A percentile compares a stretch with the other conserved stretches of the same genome.
Evolutionary conservation across 2,329 filamentous ascomycete species (phyloP).

Genomic region (Talaromyces sp.): DNA sequence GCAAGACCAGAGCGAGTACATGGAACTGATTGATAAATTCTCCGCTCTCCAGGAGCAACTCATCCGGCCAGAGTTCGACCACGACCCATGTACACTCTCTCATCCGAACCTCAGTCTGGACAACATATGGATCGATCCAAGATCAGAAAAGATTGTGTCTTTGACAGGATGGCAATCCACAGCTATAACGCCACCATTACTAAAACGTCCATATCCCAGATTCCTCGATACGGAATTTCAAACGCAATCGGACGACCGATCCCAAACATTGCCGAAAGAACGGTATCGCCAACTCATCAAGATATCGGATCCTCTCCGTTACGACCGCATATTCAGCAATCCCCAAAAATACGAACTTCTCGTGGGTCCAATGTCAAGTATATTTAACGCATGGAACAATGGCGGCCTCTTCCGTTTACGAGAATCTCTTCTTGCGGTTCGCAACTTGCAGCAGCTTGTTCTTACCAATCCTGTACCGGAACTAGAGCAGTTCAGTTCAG

Average conservation of each 20-base stretch:
- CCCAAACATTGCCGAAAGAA: neutral
- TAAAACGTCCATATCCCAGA: conserved; percentile 19
- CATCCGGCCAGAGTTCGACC: neutral
- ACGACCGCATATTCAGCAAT: conserved; percentile 7
- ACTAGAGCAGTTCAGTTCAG: neutral
- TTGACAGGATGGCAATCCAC: conserved; percentile 22
- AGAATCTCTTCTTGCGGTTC: neutral
- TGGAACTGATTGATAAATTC: neutral
- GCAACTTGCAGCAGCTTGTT: neutral
- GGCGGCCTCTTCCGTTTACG: conserved; percentile 4
- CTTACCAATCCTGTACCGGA: neutral
- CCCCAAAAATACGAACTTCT: neutral
- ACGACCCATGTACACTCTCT: conserved; percentile 20
- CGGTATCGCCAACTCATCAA: conserved; percentile 8
- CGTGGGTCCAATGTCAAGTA: conserved; percentile 1
- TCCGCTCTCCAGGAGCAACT: neutral
- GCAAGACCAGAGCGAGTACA: neutral
- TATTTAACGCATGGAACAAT: conserved; percentile 1
- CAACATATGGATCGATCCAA: conserved; percentile 24
- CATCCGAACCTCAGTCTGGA: conserved; percentile 25
- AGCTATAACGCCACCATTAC: conserved; percentile 15
- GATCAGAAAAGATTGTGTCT: conserved; percentile 17
- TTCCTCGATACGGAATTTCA: conserved; percentile 10
- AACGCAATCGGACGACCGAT: neutral
- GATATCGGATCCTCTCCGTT: conserved; percentile 9